Base-by-base conservation (phyloP, 2,329 filamentous ascomycete genomes). In the Plenodomus biglobosus region DNA sequence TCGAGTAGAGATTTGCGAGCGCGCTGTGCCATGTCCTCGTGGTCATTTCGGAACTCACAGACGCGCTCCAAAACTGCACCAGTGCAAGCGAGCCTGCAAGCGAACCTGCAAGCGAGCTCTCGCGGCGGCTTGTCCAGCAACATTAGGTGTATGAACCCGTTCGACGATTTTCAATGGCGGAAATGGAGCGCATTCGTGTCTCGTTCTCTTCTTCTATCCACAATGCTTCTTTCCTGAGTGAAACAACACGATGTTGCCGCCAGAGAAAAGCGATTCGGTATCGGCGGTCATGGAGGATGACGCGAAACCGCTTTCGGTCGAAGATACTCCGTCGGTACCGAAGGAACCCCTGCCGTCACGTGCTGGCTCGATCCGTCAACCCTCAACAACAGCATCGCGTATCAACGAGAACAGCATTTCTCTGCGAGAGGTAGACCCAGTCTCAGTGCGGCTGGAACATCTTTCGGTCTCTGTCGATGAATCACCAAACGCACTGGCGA, bases 401-500 rank as follows among this genome's bases (percentile, higher is more conserved):
- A 46, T 59, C 45, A 56, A 64, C 39, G 56, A 63, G 38, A 70
- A 69, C 47, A 53, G 53, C 19, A 70, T 73, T 37, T 72, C 70
- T n/a, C 46, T 73, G 50, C 68, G 61, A 48, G 80, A 80, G 66
- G 82, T 85, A n/a, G 74, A 80, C 19, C 73, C 79, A 1, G 80
- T 84, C 6, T 68, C 78, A 35, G 76, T 85, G 17, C 75, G 76
- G 44, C 76, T 85, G 19, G 78, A 80, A 35, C 71, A 78, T 55
- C 73, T 85, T 3, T 73, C 75, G 1, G 80, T 86, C 7, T 78
- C 75, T 1, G 81, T 86, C 16, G 79, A 86, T 50, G 80, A 81
- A 1, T 79, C 82, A 1, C 81, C 83, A 37, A 66, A 53, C 50
- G 53, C 54, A 3, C 32, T 62, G 18, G 54, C 61, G 4, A 59